Evolutionary conservation across 345 rosid genomes (phyloP), one percentile per base, ranked within the genome.

Genomic region (Noccaea bulbosa): DNA sequence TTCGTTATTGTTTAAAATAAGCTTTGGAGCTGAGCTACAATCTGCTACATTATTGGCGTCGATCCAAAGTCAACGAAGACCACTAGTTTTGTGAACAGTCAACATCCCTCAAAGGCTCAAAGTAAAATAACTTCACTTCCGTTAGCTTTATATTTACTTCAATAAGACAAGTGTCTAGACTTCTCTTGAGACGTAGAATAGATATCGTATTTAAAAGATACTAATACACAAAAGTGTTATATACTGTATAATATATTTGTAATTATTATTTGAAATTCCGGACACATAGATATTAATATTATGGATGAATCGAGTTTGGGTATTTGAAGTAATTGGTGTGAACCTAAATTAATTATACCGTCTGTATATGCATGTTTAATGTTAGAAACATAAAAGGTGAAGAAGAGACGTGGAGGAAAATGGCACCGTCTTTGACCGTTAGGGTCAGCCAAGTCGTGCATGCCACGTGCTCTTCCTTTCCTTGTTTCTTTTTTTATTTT

Each of bases 11-110:
- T 40, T 40, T 53, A 30, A 47, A 47, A 53, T 12, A 74, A n/a
- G 37, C 47, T 49, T 74, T 74, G 62, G 78, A 69, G 69, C 45
- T 17, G 20, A 17, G 20, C 22, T 20, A 20, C 22, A 20, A 20
- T 20, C 22, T 20, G 22, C 1, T 68, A 22, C 69, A 69, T 69
- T 62, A 75, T 51, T 69, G 65, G 64, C 27, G 38, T 53, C 30
- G 35, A 44, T 66, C 59, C 41, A 74, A 67, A 50, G 72, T 74
- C 77, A 74, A 59, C 54, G 37, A 73, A 39, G 58, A 65, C 77
- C 66, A 56, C 12, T 58, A 58, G 33, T 35, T 56, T 56, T 65
- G 49, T 54, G 12, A 55, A 66, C 52, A 50, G 67, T 66, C 62
- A 66, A 41, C 72, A 56, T 49, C 20, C 14, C 56, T 49, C 38